Evolutionary conservation across 495 filamentous ascomycete genomes (phyloP).

Genomic region (Penicillium mononematosum): DNA sequence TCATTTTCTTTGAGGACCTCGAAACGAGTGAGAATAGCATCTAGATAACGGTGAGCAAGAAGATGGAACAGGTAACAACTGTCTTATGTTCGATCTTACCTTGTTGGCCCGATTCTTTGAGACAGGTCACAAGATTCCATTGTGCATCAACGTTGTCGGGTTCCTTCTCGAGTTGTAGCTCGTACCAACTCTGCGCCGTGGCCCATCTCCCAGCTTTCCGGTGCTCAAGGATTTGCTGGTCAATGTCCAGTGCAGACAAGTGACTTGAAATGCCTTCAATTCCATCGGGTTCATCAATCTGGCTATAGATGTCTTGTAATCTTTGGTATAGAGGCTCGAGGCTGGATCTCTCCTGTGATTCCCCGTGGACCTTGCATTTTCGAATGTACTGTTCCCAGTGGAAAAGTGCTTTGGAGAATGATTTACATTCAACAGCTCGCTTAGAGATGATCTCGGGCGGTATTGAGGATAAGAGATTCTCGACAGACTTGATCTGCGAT

Average conservation of each 20-base stretch:
- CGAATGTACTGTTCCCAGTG: constrained; percentile 91
- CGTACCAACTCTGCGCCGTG: constrained; percentile 98
- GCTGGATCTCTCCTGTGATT: constrained; percentile 37
- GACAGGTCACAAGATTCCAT: constrained; percentile 78
- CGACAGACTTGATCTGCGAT: constrained; percentile 59
- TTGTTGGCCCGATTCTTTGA: constrained; percentile 90
- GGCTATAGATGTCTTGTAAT: constrained; percentile 88
- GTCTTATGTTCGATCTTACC: constrained; percentile 43
- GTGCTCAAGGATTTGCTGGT: constrained; percentile 90
- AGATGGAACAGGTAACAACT: constrained; percentile 12
- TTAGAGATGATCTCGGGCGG: constrained; percentile 82
- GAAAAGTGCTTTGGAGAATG: constrained; percentile 87
- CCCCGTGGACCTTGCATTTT: constrained; percentile 46
- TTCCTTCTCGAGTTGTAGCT: constrained; percentile 74
- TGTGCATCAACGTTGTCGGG: constrained; percentile 76
- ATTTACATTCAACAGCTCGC: constrained; percentile 86
- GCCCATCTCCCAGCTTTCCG: constrained; percentile 93
- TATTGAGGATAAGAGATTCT: constrained; percentile 63
- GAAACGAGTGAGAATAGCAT: constrained; percentile 80
- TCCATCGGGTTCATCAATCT: constrained; percentile 96
- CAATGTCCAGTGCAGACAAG: constrained; percentile 74
- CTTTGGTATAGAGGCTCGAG: constrained; percentile 65
- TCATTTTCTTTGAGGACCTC: constrained; percentile 66
- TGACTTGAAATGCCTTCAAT: constrained; percentile 91
- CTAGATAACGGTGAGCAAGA: constrained; percentile 39